Base-by-base conservation (phyloP, 2,329 filamentous ascomycete genomes). In the Fusarium sp. region DNA sequence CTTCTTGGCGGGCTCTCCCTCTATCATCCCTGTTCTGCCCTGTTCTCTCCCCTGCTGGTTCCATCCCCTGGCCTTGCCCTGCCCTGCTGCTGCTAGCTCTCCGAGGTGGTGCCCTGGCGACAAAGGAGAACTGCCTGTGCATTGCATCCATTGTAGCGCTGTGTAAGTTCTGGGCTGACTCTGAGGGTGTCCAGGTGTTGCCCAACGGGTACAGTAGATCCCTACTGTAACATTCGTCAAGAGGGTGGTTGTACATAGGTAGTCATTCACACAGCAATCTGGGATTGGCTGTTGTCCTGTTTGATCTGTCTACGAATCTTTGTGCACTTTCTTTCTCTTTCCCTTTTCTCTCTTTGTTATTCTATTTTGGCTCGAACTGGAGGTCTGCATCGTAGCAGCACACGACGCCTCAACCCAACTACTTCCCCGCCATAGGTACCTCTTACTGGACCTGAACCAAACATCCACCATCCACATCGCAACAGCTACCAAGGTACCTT, bases 81-180 rank as follows among this genome's bases (percentile, higher is more conserved):
- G 34, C 34, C 34, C 34, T 37, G 34, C 18, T 37, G 18, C 18
- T 37, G 72, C 49, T 53, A 69, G 70, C 70, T 41, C 20, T 53
- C 69, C 60, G 51, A 59, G 43, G 57, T 59, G 58, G 67, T 63
- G 67, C 64, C 69, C 68, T 72, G 68, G 58, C 65, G 69, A 73
- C 69, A 74, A 74, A 74, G 72, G 62, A 59, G 71, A 71, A 62
- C 42, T 34, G 62, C 60, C 47, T 65, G 62, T 65, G 60, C 62
- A 59, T 41, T 65, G 27, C 54, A 48, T 34, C 54, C 43, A 49
- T 34, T 42, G 60, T 47, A 63, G 47, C 49, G 46, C 34, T 41
- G 42, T 62, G 18, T 47, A 59, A 59, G 42, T 46, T 54, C 62
- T 51, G 45, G 37, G 55, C 43, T 59, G 34, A 60, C 49, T 41